A percentile compares a stretch with the other conserved stretches of the same genome.
Conservation (phyloP, 345 rosid species). For the Citrus glauca region DNA sequence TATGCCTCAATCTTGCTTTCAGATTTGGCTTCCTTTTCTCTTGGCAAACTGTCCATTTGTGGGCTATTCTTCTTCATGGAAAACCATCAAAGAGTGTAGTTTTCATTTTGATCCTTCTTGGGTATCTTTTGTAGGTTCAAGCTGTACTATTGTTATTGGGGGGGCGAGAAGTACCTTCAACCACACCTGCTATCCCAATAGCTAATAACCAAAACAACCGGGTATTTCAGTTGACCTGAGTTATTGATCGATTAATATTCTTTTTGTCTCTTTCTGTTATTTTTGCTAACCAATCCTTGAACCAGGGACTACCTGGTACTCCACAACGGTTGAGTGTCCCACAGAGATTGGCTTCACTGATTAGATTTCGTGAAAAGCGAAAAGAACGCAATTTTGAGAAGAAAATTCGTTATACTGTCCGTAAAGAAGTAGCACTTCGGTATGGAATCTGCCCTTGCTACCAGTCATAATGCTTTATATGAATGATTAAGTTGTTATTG, state of each 20-base stretch:
- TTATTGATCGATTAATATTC: not conserved
- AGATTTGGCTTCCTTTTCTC: not conserved
- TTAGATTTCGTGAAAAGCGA: slow-evolving; percentile 62
- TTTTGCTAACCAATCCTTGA: slow-evolving; percentile 21
- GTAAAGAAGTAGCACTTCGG: slow-evolving; percentile 71
- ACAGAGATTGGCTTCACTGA: slow-evolving; percentile 55
- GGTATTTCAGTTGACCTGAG: slow-evolving; percentile 13
- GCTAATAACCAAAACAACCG: slow-evolving; percentile 32
- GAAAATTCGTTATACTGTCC: slow-evolving; percentile 63
- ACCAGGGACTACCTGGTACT: slow-evolving; percentile 47
- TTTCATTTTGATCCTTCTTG: not conserved
- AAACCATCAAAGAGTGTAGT: not conserved
- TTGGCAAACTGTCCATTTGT: not conserved
- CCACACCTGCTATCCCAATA: slow-evolving; percentile 32
- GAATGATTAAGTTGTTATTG: not conserved
- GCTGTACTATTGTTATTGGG: slow-evolving; percentile 61
- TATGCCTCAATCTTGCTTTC: not conserved
- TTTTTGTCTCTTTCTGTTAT: not conserved
- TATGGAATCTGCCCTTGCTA: slow-evolving; percentile 18
- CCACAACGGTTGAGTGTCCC: slow-evolving; percentile 59
- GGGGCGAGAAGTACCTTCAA: slow-evolving; percentile 49
- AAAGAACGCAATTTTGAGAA: slow-evolving; percentile 64
- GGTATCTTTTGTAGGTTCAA: slow-evolving; percentile 42
- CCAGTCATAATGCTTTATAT: not conserved
- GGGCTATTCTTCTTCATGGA: not conserved